Conservation (phyloP, 805 yeast species). For the Ascoidea asiatica region DNA sequence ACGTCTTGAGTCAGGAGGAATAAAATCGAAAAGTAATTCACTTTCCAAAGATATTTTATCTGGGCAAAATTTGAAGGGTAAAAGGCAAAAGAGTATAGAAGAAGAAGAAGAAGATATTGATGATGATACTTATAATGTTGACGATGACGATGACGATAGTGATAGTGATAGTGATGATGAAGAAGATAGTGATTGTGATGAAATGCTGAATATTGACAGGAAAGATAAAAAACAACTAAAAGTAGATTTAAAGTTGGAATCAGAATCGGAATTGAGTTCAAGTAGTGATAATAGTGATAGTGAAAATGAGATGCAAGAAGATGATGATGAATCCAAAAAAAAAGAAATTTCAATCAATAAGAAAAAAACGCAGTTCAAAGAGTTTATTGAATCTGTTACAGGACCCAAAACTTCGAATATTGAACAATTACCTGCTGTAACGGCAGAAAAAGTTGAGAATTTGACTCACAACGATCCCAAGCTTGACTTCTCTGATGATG, state of each 20-base stretch:
- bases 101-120: not conserved
- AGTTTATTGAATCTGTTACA: slow-evolving; percentile 28
- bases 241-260: not conserved
- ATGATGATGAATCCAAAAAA: not conserved
- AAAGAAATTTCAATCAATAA: not conserved
- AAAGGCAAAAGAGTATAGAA: not conserved
- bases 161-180: slow-evolving; percentile 10
- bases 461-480: slow-evolving; percentile 32
- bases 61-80: no score
- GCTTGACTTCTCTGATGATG: slow-evolving; percentile 28
- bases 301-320: not conserved
- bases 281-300: not conserved
- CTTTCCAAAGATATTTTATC: no score
- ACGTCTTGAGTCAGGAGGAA: no score
- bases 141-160: slow-evolving; percentile 1
- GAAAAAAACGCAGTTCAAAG: not conserved
- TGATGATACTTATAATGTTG: not conserved
- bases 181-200: slow-evolving; percentile 13
- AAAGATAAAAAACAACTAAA: not conserved
- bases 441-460: slow-evolving; percentile 32
- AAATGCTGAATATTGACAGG: not conserved
- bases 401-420: slow-evolving; percentile 60
- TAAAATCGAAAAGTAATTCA: no score
- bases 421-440: slow-evolving; percentile 52
- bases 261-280: not conserved